phyloP scores from a whole-genome alignment of 2,329 filamentous ascomycete species.

The Akanthomyces dipterigenus region DNA sequence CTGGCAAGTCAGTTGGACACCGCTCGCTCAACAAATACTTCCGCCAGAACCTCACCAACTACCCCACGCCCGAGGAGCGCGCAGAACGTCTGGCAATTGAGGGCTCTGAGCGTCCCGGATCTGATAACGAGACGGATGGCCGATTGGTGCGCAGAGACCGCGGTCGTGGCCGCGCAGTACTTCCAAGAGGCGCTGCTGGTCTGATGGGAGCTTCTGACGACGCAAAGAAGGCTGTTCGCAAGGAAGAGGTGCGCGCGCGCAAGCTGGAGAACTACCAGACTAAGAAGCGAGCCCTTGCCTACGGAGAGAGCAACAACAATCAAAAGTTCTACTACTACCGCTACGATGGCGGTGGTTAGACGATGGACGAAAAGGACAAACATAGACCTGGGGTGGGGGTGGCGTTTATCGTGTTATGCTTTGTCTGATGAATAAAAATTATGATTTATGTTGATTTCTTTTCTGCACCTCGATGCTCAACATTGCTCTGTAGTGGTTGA shows the following conservation, averaged over 20 bases:
- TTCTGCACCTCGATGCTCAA: not conserved
- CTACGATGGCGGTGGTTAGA: conserved; percentile 38
- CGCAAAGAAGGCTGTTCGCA: conserved; percentile 62
- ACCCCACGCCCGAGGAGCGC: conserved; percentile 73
- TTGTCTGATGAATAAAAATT: not conserved
- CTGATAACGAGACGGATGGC: conserved; percentile 30
- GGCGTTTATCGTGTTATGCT: conserved; percentile 8
- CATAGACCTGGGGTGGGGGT: conserved; percentile 3
- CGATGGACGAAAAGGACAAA: not conserved
- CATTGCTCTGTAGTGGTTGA: no score
- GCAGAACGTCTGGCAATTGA: conserved; percentile 60
- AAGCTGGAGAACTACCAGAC: conserved; percentile 56
- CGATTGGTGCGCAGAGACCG: conserved; percentile 29
- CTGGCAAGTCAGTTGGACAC: conserved; percentile 83
- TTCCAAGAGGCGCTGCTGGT: conserved; percentile 65
- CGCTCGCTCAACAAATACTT: conserved; percentile 82
- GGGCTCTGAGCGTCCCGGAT: conserved; percentile 21
- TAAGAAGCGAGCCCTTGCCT: conserved; percentile 59
- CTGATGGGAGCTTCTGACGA: conserved; percentile 72
- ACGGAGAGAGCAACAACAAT: conserved; percentile 69
- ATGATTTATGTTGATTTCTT: not conserved
- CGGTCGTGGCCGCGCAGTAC: conserved; percentile 46
- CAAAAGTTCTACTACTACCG: conserved; percentile 58
- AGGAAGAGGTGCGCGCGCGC: conserved; percentile 61
- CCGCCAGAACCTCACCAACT: conserved; percentile 82